Evolutionary conservation across 768 basidiomycete species (phyloP).

Genomic region (Leccinellum albellum): DNA sequence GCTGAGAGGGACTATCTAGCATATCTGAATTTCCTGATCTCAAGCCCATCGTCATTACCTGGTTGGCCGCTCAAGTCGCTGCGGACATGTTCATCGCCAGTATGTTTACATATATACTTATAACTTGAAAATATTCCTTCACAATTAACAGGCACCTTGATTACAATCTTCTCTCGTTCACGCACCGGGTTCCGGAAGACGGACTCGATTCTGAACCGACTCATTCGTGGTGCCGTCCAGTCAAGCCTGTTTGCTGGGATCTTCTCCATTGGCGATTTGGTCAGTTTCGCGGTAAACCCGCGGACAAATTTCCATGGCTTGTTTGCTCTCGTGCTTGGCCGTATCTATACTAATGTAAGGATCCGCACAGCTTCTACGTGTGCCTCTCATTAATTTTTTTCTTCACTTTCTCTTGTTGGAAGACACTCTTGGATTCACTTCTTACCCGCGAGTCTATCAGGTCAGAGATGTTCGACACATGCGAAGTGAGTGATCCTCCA

Average conservation of each 20-base stretch:
- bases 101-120: not conserved
- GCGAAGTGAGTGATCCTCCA: not conserved
- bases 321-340: not conserved
- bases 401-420: not conserved
- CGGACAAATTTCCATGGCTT: not conserved
- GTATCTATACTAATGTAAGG: not conserved
- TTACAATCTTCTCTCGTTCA: not conserved
- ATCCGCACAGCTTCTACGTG: not conserved
- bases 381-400: not conserved
- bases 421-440: slow-evolving; percentile 12
- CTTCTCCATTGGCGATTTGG: not conserved
- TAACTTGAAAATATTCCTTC: not conserved
- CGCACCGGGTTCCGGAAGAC: not conserved
- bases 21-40: not conserved
- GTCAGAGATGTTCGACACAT: not conserved
- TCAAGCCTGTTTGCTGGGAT: not conserved
- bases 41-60: not conserved
- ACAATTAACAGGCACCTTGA: not conserved
- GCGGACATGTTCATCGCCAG: not conserved
- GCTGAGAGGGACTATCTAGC: not conserved
- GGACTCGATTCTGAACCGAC: not conserved
- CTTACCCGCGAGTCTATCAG: slow-evolving; percentile 3
- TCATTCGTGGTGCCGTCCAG: not conserved
- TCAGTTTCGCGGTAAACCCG: not conserved
- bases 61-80: not conserved